Percentiles rank a stretch among this genome's conserved stretches.
Conservation (phyloP, 257 asterid species). For the Hygrophila difformis region DNA sequence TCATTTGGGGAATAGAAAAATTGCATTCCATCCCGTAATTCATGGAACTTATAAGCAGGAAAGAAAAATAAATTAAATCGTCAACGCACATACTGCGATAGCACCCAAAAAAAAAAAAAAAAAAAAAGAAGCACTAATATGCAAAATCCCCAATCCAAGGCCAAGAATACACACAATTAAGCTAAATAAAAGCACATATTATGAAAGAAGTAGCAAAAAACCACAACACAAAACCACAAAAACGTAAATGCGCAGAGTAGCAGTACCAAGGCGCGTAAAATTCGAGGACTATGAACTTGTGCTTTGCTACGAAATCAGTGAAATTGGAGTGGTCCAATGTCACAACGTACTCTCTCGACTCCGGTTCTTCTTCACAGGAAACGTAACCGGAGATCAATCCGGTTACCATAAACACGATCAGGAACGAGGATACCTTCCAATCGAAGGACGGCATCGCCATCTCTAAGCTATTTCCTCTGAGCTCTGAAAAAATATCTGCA, state of each 20-base stretch:
- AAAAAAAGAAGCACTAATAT: too few species aligned
- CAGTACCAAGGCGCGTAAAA: conserved; percentile 87
- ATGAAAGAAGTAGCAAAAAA: not conserved
- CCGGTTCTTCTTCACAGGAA: conserved; percentile 31
- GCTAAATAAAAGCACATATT: not conserved
- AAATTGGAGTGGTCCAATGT: conserved; percentile 68
- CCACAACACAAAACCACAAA: not conserved
- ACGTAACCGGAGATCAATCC: conserved; percentile 17
- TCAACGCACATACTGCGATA: too few species aligned
- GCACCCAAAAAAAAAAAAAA: too few species aligned
- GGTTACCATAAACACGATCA: conserved; percentile 15
- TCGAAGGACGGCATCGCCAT: conserved; percentile 30
- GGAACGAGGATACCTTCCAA: conserved; percentile 17
- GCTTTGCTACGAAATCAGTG: conserved; percentile 61
- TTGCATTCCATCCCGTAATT: too few species aligned
- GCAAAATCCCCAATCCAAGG: too few species aligned
- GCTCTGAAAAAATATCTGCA: too few species aligned
- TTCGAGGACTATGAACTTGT: conserved; percentile 76
- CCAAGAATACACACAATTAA: too few species aligned
- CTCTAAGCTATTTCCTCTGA: conserved; percentile 9
- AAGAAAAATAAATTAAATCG: too few species aligned
- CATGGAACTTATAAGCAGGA: too few species aligned
- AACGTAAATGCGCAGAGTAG: too few species aligned
- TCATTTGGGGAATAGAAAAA: too few species aligned
- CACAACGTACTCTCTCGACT: conserved; percentile 59